Conservation (phyloP, 495 filamentous ascomycete species). For the Beverwykella pulmonaria region DNA sequence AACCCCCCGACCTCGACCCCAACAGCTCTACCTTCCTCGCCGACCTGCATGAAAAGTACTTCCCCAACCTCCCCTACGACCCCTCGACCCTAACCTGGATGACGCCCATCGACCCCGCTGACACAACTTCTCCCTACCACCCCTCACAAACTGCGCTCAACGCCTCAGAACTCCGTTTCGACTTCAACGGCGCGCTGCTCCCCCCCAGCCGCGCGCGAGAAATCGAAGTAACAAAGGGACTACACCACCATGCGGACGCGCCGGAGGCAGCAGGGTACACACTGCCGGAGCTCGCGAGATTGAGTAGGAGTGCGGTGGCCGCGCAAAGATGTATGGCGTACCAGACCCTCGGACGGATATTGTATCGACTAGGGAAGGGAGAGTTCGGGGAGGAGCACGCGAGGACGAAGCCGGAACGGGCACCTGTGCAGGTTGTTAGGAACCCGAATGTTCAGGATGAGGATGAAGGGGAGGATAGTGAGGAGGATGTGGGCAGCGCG, state of each 20-base stretch:
- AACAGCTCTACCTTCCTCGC: conserved; percentile 76
- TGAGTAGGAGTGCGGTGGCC: conserved; percentile 79
- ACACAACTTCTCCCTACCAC: conserved; percentile 71
- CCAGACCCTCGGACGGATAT: conserved; percentile 81
- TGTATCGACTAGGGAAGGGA: conserved; percentile 79
- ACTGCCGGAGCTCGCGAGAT: conserved; percentile 78
- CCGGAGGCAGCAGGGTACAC: conserved; percentile 95
- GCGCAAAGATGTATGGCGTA: conserved; percentile 89
- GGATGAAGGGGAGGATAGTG: conserved; percentile 31
- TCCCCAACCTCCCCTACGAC: conserved; percentile 81
- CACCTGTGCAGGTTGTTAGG: conserved; percentile 65
- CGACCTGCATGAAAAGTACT: conserved; percentile 87
- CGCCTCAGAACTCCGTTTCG: conserved; percentile 82
- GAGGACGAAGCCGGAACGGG: conserved; percentile 54
- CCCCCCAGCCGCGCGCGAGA: conserved; percentile 70
- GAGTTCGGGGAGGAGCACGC: conserved; percentile 67
- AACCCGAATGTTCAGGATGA: conserved; percentile 20
- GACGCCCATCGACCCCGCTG: conserved; percentile 63
- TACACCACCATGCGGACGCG: conserved; percentile 93
- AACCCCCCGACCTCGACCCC: conserved; percentile 77
- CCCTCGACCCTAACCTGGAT: conserved; percentile 90
- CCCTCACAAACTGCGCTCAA: conserved; percentile 69
- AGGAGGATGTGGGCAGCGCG: conserved; percentile 39
- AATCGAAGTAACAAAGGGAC: conserved; percentile 72
- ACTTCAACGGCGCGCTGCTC: conserved; percentile 76